Percentiles rank a stretch among this genome's conserved stretches.
Conservation (phyloP, 768 basidiomycete species). For the Lyophyllum shimeji region DNA sequence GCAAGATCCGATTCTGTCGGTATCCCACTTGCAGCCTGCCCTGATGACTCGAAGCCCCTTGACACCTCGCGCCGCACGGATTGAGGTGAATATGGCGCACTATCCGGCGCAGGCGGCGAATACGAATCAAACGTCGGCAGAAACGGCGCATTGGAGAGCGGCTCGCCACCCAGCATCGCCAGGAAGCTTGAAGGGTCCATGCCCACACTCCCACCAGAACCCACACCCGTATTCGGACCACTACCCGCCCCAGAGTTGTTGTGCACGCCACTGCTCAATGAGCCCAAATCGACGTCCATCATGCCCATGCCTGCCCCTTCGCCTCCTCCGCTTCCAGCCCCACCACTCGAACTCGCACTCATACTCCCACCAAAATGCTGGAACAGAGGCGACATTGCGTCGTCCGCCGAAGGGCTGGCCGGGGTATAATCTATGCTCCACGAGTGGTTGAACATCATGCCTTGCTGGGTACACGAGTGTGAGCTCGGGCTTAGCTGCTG, state of each 20-base stretch:
- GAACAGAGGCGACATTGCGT: background rate
- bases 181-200: slow-evolving; percentile 32
- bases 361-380: background rate
- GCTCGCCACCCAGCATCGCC: slow-evolving; percentile 41
- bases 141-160: slow-evolving; percentile 39
- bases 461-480: background rate
- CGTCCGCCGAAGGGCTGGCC: slow-evolving; percentile 1
- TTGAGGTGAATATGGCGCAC: slow-evolving; percentile 7
- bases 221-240: background rate
- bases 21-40: background rate
- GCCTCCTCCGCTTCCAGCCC: background rate
- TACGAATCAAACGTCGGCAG: slow-evolving; percentile 21
- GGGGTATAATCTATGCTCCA: slow-evolving; percentile 10
- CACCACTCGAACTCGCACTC: background rate
- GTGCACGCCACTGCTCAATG: slow-evolving; percentile 8
- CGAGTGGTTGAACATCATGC: slow-evolving; percentile 3
- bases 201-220: slow-evolving; percentile 5
- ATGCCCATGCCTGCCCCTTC: slow-evolving; percentile 6
- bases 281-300: slow-evolving; percentile 10
- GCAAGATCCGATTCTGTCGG: slow-evolving; percentile 18
- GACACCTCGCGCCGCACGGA: background rate
- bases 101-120: slow-evolving; percentile 6
- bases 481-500: slow-evolving; percentile 6
- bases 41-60: background rate
- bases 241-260: slow-evolving; percentile 9